Conservation (phyloP, 768 basidiomycete genomes). For the Lentinula guzmanii region DNA sequence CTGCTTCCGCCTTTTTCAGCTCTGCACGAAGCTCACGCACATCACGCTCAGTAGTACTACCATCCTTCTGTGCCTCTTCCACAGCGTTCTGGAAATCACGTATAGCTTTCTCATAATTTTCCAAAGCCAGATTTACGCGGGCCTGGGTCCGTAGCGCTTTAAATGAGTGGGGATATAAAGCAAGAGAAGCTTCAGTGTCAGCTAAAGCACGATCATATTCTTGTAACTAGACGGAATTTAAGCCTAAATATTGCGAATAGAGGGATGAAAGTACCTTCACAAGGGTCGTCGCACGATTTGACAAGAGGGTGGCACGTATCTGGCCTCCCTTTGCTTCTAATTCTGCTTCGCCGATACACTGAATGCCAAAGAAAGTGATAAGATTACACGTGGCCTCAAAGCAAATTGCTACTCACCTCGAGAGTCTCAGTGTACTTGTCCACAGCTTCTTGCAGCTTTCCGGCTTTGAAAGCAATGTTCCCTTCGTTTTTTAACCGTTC, state of each 20-base stretch:
- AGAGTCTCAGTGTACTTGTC: conserved; percentile 68
- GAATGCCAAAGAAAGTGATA: conserved; percentile 4
- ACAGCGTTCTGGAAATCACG: conserved; percentile 78
- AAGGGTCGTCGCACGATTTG: conserved; percentile 79
- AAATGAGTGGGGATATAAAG: conserved; percentile 59
- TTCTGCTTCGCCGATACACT: conserved; percentile 61
- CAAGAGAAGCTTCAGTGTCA: conserved; percentile 66
- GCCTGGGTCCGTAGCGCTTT: conserved; percentile 87
- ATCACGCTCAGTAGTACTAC: conserved; percentile 49
- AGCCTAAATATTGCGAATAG: background rate
- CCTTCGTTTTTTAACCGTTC: conserved; percentile 85
- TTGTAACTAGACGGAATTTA: conserved; percentile 42
- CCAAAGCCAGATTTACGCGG: conserved; percentile 67
- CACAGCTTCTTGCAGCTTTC: conserved; percentile 54
- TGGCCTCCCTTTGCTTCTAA: conserved; percentile 78
- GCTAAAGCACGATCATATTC: conserved; percentile 60
- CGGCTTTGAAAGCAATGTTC: conserved; percentile 65
- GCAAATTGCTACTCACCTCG: conserved; percentile 36
- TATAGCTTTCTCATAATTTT: conserved; percentile 66
- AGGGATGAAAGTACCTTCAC: conserved; percentile 47
- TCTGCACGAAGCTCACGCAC: conserved; percentile 56
- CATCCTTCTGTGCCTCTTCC: conserved; percentile 63
- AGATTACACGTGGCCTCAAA: background rate
- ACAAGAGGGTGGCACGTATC: conserved; percentile 73
- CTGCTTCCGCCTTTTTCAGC: conserved; percentile 76